Conservation (phyloP, 352 stramenopile species). For the Saprolegnia parasitica region DNA sequence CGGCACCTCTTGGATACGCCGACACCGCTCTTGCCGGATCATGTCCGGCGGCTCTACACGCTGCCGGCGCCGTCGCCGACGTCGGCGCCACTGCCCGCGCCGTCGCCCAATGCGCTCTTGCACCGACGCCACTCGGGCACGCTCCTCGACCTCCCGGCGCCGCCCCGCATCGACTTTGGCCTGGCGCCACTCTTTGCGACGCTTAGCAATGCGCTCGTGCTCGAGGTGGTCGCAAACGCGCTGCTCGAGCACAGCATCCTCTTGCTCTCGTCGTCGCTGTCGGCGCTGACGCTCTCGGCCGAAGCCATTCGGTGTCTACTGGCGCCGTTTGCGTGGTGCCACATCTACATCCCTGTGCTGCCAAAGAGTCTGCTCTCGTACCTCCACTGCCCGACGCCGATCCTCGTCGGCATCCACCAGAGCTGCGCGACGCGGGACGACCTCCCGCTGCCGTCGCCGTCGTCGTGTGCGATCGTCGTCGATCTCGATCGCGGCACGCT, state of each 20-base stretch:
- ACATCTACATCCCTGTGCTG: conserved; percentile 85
- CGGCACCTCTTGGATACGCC: neutral
- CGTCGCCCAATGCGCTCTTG: no score
- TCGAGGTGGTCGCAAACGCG: conserved; percentile 75
- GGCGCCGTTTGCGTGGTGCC: conserved; percentile 85
- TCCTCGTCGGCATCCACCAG: conserved; percentile 82
- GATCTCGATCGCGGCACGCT: conserved; percentile 66
- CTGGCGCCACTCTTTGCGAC: conserved; percentile 62
- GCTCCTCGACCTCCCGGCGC: conserved; percentile 10
- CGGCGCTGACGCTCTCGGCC: conserved; percentile 70
- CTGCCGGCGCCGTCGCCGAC: neutral
- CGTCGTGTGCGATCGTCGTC: conserved; percentile 66
- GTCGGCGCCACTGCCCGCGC: neutral
- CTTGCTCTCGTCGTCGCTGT: conserved; percentile 77
- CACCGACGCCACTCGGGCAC: neutral
- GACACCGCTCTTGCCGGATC: neutral
- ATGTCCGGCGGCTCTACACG: conserved; percentile 12
- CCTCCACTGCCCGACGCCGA: conserved; percentile 86
- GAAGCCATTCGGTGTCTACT: conserved; percentile 82
- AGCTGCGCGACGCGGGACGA: conserved; percentile 52
- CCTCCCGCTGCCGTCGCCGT: conserved; percentile 52
- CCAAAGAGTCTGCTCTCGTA: conserved; percentile 81
- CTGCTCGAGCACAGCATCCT: conserved; percentile 86
- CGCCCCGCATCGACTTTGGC: conserved; percentile 55
- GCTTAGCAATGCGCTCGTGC: conserved; percentile 56